These are phyloP conservation scores for Seiridium cupressi DNA, from an alignment of 2,329 filamentous ascomycete species.

Conservation along the genomic window DNA sequence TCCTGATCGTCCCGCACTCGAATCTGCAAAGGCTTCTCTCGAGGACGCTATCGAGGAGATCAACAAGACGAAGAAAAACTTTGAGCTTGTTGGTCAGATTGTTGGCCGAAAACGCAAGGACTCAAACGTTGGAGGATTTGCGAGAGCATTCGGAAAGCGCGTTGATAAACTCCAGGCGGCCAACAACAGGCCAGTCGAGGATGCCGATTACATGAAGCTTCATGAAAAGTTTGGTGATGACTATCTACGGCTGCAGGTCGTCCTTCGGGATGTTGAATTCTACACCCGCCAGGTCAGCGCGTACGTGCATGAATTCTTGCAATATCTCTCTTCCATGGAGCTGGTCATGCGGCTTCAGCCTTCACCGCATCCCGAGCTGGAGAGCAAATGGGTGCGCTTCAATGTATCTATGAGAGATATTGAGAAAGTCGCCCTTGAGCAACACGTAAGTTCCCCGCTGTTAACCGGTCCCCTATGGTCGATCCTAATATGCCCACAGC, in stretches of 20 bases:
- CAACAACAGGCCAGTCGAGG: slow-evolving; percentile 63
- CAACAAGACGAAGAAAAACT: slow-evolving; percentile 93
- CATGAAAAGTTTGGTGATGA: slow-evolving; percentile 89
- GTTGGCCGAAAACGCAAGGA: slow-evolving; percentile 84
- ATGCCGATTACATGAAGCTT: slow-evolving; percentile 75
- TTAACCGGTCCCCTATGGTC: slow-evolving; percentile 8
- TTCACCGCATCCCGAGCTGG: slow-evolving; percentile 76
- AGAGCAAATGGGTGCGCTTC: slow-evolving; percentile 93
- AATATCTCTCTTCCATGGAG: slow-evolving; percentile 79
- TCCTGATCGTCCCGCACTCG: slow-evolving; percentile 71
- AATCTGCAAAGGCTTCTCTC: slow-evolving; percentile 48
- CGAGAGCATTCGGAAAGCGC: slow-evolving; percentile 85
- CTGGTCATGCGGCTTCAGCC: slow-evolving; percentile 72
- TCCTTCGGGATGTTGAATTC: slow-evolving; percentile 89
- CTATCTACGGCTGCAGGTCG: slow-evolving; percentile 87
- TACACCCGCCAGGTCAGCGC: slow-evolving; percentile 79
- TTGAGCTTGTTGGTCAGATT: slow-evolving; percentile 87
- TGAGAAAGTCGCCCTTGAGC: slow-evolving; percentile 76
- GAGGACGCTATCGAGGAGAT: slow-evolving; percentile 78
- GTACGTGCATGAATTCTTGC: slow-evolving; percentile 79
- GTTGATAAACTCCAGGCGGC: slow-evolving; percentile 79
- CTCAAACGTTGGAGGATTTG: slow-evolving; percentile 79
- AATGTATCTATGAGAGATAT: slow-evolving; percentile 85
- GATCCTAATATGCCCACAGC: slow-evolving; percentile 34
- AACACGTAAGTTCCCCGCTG: slow-evolving; percentile 63